Conservation (phyloP, 2,329 filamentous ascomycete genomes). For the Penicillium verrucosum region DNA sequence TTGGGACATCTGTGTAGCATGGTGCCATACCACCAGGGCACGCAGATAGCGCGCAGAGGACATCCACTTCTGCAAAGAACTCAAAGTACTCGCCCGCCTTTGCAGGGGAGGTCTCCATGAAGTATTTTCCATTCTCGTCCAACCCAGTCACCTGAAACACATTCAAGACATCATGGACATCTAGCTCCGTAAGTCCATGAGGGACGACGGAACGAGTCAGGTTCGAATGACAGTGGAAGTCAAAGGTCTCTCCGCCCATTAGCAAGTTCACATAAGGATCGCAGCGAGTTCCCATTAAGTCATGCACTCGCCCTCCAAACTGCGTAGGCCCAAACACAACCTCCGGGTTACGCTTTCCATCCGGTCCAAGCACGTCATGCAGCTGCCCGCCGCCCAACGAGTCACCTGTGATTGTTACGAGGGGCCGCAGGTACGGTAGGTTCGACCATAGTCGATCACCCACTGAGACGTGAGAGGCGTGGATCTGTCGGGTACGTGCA, state of each 20-base stretch:
- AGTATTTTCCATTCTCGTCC: slow-evolving; percentile 69
- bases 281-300: slow-evolving; percentile 77
- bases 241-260: slow-evolving; percentile 67
- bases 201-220: slow-evolving; percentile 69
- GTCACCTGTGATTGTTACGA: slow-evolving; percentile 69
- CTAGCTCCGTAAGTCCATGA: slow-evolving; percentile 65
- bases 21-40: slow-evolving; percentile 62
- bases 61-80: slow-evolving; percentile 76
- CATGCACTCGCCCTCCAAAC: slow-evolving; percentile 68
- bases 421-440: slow-evolving; percentile 71
- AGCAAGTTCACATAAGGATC: slow-evolving; percentile 80
- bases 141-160: slow-evolving; percentile 81
- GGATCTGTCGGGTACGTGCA: slow-evolving; percentile 71
- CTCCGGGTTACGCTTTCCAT: slow-evolving; percentile 40
- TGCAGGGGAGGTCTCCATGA: slow-evolving; percentile 59
- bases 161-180: slow-evolving; percentile 83
- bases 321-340: slow-evolving; percentile 40
- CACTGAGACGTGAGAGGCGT: slow-evolving; percentile 69
- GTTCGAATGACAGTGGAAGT: slow-evolving; percentile 83
- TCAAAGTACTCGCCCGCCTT: slow-evolving; percentile 58
- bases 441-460: slow-evolving; percentile 75
- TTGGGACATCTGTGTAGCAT: neutral
- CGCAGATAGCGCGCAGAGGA: slow-evolving; percentile 64
- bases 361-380: slow-evolving; percentile 35
- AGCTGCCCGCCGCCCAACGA: slow-evolving; percentile 50